Evolutionary conservation across 2,329 filamentous ascomycete species (phyloP).

Genomic region (Simplicillium aogashimaense): DNA sequence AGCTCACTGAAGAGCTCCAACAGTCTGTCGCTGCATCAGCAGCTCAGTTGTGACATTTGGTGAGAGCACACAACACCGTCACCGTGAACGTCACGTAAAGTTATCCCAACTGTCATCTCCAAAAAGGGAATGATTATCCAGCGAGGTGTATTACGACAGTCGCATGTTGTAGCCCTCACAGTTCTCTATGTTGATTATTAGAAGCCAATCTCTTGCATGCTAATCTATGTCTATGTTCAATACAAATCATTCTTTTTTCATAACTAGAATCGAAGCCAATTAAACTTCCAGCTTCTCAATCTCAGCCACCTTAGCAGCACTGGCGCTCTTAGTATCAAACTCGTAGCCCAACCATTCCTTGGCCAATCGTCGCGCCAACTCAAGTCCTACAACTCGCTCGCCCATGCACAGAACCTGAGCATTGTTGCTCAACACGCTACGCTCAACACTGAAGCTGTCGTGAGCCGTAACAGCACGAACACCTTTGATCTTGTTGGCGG

Average conservation of each 20-base stretch:
- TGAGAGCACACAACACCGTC: too few species aligned
- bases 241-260: not conserved
- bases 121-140: too few species aligned
- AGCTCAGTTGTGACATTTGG: too few species aligned
- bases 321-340: conserved; percentile 53
- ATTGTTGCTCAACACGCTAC: conserved; percentile 73
- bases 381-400: conserved; percentile 71
- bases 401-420: conserved; percentile 83
- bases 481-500: conserved; percentile 81
- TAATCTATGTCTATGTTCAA: too few species aligned
- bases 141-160: too few species aligned
- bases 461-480: conserved; percentile 84
- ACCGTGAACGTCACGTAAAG: too few species aligned
- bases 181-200: too few species aligned
- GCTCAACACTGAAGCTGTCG: conserved; percentile 75
- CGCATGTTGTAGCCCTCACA: too few species aligned
- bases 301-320: conserved; percentile 33
- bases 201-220: too few species aligned
- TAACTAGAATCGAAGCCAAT: not conserved
- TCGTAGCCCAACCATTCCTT: conserved; percentile 78
- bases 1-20: too few species aligned
- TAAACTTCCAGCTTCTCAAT: conserved; percentile 27
- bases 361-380: conserved; percentile 66
- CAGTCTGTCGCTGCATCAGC: too few species aligned
- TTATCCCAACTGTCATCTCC: too few species aligned